phyloP scores from a whole-genome alignment of 805 yeast species.

The Naumovozyma dairenensis region DNA sequence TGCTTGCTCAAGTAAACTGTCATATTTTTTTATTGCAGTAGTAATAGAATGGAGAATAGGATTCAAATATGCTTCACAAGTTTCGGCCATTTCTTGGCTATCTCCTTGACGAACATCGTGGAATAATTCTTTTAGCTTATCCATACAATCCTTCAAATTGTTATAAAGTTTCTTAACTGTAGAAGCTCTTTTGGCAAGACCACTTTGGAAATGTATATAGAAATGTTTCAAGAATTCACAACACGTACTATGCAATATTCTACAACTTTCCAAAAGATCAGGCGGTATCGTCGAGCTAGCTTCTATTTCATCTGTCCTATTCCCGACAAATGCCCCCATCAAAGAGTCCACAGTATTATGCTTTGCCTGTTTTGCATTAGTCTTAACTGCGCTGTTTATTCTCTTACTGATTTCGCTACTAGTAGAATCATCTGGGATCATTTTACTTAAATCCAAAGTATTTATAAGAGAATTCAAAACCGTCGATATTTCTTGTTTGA shows the following conservation, averaged over 20 bases:
- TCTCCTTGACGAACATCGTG: slow-evolving; percentile 23
- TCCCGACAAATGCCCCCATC: slow-evolving; percentile 19
- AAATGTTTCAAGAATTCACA: slow-evolving; percentile 69
- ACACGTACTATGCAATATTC: slow-evolving; percentile 61
- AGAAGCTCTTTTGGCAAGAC: slow-evolving; percentile 36
- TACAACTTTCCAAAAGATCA: slow-evolving; percentile 38
- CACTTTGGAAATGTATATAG: slow-evolving; percentile 52
- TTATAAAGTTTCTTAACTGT: slow-evolving; percentile 38
- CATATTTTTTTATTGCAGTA: slow-evolving; percentile 39
- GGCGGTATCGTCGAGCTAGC: slow-evolving; percentile 28
- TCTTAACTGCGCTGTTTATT: slow-evolving; percentile 39
- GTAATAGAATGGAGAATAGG: slow-evolving; percentile 38
- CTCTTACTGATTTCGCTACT: slow-evolving; percentile 30
- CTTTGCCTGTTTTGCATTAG: slow-evolving; percentile 45
- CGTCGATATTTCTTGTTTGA: slow-evolving; percentile 10
- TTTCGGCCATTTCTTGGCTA: slow-evolving; percentile 20
- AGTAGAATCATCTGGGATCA: slow-evolving; percentile 12
- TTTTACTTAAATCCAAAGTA: slow-evolving; percentile 25
- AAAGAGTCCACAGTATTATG: slow-evolving; percentile 21
- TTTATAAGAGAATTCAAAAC: slow-evolving; percentile 12
- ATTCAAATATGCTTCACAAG: slow-evolving; percentile 29
- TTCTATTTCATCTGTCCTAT: slow-evolving; percentile 23
- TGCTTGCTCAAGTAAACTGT: slow-evolving; percentile 12
- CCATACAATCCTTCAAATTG: slow-evolving; percentile 39
- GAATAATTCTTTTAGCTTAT: slow-evolving; percentile 29